Evolutionary conservation across 2,329 filamentous ascomycete species (phyloP).

Genomic region (Aspergillus melleus): DNA sequence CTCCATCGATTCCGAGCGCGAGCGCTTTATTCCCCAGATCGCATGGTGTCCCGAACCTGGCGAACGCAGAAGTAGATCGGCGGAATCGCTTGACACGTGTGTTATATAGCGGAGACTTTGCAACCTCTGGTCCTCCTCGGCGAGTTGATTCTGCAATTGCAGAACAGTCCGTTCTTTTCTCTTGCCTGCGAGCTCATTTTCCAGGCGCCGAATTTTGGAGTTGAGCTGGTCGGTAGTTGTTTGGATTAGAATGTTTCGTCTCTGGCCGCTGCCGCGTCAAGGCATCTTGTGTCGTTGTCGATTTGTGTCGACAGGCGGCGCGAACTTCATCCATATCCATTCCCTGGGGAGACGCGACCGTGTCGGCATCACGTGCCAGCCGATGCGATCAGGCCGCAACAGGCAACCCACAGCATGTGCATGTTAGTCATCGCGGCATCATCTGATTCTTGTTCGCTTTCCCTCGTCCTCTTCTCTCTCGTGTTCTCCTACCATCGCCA

Average conservation of each 20-base stretch:
- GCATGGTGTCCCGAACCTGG: background rate
- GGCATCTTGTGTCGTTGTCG: too few relatives aligned
- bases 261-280: too few relatives aligned
- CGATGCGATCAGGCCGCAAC: too few relatives aligned
- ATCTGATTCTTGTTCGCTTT: background rate
- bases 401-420: background rate
- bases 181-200: constrained; percentile 2
- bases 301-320: too few relatives aligned
- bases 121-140: background rate
- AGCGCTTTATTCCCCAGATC: background rate
- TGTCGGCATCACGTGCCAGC: background rate
- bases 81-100: too few relatives aligned
- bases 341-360: background rate
- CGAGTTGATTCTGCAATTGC: constrained; percentile 5
- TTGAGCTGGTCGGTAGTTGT: background rate
- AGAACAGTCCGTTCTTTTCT: constrained; percentile 9
- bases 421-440: background rate
- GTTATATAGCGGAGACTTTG: background rate
- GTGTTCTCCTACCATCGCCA: background rate
- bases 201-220: background rate
- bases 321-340: too few relatives aligned
- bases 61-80: too few relatives aligned
- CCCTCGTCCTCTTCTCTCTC: too few relatives aligned
- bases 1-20: background rate
- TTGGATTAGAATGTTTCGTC: background rate